Percentiles rank a stretch among this genome's conserved stretches.
These are phyloP conservation scores for Citrus maxima DNA, from an alignment of 345 rosid species.

Conservation along the genomic window DNA sequence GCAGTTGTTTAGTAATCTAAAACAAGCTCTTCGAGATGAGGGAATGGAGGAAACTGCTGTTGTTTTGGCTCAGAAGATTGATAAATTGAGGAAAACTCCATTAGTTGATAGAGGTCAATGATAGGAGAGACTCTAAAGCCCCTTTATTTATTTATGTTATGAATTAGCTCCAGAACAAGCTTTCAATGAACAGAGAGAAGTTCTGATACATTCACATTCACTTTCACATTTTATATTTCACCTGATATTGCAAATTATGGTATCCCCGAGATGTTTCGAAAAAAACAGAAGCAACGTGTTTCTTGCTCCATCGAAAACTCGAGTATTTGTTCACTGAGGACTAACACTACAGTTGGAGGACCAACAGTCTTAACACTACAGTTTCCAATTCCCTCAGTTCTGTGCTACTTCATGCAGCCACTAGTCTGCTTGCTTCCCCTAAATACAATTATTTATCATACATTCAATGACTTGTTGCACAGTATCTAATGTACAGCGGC, in stretches of 20 bases:
- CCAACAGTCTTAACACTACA: too few relatives aligned
- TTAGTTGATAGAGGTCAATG: conserved; percentile 29
- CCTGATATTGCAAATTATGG: neutral
- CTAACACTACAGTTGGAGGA: too few relatives aligned
- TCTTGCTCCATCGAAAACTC: neutral
- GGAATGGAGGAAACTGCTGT: conserved; percentile 53
- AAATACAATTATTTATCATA: neutral
- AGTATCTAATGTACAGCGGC: neutral
- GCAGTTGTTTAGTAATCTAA: conserved; percentile 67
- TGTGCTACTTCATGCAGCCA: neutral
- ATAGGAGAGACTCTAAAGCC: neutral
- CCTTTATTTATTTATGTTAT: neutral
- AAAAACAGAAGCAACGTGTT: neutral
- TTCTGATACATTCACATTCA: neutral
- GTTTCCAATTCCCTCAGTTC: too few relatives aligned
- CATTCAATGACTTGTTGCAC: neutral
- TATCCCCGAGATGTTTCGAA: neutral
- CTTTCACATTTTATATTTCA: neutral
- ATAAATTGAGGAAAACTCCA: conserved; percentile 60
- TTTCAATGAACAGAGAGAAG: neutral
- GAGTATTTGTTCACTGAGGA: neutral
- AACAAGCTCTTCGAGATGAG: conserved; percentile 57
- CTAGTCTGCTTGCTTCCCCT: neutral
- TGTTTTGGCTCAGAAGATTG: conserved; percentile 49
- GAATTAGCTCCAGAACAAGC: neutral